phyloP scores from a whole-genome alignment of 2,329 filamentous ascomycete species.

The Aspergillus sergii region DNA sequence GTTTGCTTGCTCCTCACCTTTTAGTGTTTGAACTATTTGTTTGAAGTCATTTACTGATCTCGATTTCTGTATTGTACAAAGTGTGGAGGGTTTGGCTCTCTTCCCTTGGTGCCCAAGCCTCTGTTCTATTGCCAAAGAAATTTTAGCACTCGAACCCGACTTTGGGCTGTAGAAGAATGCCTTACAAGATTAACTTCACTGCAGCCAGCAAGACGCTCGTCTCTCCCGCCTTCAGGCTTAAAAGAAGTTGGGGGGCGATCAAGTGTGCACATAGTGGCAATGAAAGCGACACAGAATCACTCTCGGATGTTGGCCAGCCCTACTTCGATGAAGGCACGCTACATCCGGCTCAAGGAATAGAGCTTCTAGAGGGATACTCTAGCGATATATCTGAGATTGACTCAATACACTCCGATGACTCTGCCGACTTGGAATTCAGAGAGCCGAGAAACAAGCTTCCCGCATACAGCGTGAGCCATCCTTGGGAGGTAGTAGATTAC shows the following conservation, averaged over 20 bases:
- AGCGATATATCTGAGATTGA: slow-evolving; percentile 6
- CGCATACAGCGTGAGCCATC: slow-evolving; percentile 24
- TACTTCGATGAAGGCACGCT: slow-evolving; percentile 6
- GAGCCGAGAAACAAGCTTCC: slow-evolving; percentile 3
- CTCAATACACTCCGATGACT: slow-evolving; percentile 6
- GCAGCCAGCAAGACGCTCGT: not conserved
- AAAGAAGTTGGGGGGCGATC: slow-evolving; percentile 18
- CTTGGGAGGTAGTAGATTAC: slow-evolving; percentile 37
- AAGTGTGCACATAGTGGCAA: slow-evolving; percentile 9
- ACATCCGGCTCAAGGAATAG: slow-evolving; percentile 5
- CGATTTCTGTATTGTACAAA: not conserved
- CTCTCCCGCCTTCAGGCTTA: slow-evolving; percentile 24
- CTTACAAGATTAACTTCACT: slow-evolving; percentile 6
- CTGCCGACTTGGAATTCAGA: not conserved
- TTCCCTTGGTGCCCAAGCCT: not conserved
- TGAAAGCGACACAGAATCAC: not conserved
- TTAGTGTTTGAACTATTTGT: not conserved
- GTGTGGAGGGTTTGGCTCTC: not conserved
- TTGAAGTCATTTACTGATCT: not conserved
- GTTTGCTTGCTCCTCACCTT: not conserved
- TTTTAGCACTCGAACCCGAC: not conserved
- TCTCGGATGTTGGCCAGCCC: not conserved
- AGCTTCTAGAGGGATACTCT: slow-evolving; percentile 6
- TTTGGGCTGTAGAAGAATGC: slow-evolving; percentile 6
- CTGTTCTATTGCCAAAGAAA: not conserved